Percentiles rank a stretch among this genome's conserved stretches.
These are phyloP conservation scores for Fomitopsis pinicola DNA, from an alignment of 1,284 basidiomycete species.

Conservation along the genomic window DNA sequence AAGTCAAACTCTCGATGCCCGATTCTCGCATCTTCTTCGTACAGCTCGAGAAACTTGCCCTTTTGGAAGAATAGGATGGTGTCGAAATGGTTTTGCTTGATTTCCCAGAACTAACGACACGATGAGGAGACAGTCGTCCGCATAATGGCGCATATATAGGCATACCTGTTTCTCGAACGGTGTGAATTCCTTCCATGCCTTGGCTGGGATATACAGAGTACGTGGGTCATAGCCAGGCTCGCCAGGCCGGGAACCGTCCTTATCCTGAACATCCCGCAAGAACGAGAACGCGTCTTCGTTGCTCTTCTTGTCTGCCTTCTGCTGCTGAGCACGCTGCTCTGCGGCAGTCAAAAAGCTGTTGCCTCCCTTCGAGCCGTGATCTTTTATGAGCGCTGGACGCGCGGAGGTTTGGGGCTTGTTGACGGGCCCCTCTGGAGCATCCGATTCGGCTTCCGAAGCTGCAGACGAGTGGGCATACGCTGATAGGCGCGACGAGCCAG, in stretches of 20 bases:
- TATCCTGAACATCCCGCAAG: conserved; percentile 75
- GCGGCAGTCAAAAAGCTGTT: conserved; percentile 79
- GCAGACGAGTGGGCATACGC: conserved; percentile 36
- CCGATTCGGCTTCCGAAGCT: conserved; percentile 19
- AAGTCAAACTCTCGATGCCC: conserved; percentile 92
- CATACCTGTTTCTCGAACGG: conserved; percentile 91
- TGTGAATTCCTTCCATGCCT: conserved; percentile 83
- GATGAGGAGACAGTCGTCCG: neutral
- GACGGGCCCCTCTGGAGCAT: conserved; percentile 9
- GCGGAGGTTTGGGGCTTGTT: conserved; percentile 25
- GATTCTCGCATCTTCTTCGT: conserved; percentile 90
- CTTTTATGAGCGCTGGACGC: conserved; percentile 28
- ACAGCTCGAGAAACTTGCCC: conserved; percentile 77
- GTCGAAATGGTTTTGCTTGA: conserved; percentile 94
- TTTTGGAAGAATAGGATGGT: conserved; percentile 97
- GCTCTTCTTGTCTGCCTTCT: conserved; percentile 80
- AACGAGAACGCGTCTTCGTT: conserved; percentile 84
- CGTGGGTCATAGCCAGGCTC: conserved; percentile 92
- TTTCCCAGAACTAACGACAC: conserved; percentile 82
- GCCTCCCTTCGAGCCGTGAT: conserved; percentile 21
- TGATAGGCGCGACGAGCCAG: conserved; percentile 35
- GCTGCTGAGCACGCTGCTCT: conserved; percentile 72
- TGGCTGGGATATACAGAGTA: conserved; percentile 80
- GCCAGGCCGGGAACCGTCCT: conserved; percentile 77
- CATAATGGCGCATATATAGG: neutral